Base-by-base conservation (phyloP, 2,329 filamentous ascomycete species). In the Trichoderma sp. region DNA sequence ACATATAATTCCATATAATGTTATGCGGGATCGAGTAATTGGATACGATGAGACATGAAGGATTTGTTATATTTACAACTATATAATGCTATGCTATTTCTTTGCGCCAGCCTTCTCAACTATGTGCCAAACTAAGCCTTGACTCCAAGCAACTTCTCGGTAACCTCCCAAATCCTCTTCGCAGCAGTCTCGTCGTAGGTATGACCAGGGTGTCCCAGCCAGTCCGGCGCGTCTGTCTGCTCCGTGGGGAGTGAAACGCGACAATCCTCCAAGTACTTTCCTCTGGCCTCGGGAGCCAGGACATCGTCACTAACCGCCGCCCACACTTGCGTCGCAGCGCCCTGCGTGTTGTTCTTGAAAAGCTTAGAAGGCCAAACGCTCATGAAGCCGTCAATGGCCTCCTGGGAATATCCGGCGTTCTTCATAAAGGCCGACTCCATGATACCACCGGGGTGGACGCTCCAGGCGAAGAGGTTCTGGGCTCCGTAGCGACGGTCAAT, bases 391-490 rank as follows among this genome's bases (percentile, higher is more conserved):
- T 72, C 53, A n/a, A 69, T 9, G 12, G 9, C 7, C 4, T 28
- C 32, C 61, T 60, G 15, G 7, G 70, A 63, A 12, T 64, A 64
- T 6, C 70, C 70, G 3, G 64, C 57, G 57, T 67, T 68, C 5
- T 51, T 21, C 12, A 68, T 21, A 56, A 72, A 72, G 5, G 30
- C 30, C 6, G 70, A 56, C 28, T 72, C 36, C 9, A 68, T 3
- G 73, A 87, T 84, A 5, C 80, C 78, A 3, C 86, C 86, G 0
- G 86, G 86, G 71, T 86, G 82, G 8, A 88, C 69, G 63, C 80
- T 81, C 11, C 80, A 78, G 1, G 79, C 84, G 63, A 84, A 83
- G 0, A 87, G 72, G 36, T 83, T 81, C n/a, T 77, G 73, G 2
- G 76, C 57, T 6, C 81, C 83, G 74, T 85, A 87, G 1, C 80